Evolutionary conservation across 495 filamentous ascomycete species (phyloP).

Genomic region (Penicillium mononematosum): DNA sequence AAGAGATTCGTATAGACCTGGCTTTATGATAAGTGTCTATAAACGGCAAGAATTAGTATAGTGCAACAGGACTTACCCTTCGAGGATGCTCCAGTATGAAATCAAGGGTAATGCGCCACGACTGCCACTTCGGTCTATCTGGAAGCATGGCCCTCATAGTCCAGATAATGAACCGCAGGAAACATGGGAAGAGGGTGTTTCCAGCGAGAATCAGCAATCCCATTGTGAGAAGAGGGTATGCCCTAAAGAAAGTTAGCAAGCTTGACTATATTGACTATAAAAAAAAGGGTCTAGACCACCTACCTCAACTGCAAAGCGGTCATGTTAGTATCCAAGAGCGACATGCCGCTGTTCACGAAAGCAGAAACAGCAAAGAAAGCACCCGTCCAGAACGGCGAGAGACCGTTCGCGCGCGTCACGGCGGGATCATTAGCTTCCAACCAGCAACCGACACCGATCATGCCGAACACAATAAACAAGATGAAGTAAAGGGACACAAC

Average conservation of each 20-base stretch:
- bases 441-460: constrained; percentile 71
- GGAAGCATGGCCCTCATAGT: constrained; percentile 50
- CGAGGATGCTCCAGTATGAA: constrained; percentile 82
- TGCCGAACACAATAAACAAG: constrained; percentile 68
- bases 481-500: constrained; percentile 75
- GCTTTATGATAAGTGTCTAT: constrained; percentile 1
- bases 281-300: neutral
- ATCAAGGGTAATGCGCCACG: constrained; percentile 63
- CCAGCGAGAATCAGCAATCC: constrained; percentile 76
- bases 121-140: constrained; percentile 39
- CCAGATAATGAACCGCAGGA: constrained; percentile 77
- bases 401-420: constrained; percentile 61
- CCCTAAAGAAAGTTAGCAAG: constrained; percentile 24
- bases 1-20: constrained; percentile 77
- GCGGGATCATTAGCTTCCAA: constrained; percentile 59
- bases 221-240: constrained; percentile 75
- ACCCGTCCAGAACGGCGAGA: constrained; percentile 60
- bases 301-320: constrained; percentile 44
- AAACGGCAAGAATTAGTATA: neutral
- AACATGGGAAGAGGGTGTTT: constrained; percentile 78
- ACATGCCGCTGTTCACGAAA: constrained; percentile 89
- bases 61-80: constrained; percentile 43
- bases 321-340: constrained; percentile 80
- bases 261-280: neutral
- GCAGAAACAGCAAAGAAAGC: constrained; percentile 58